phyloP scores from a whole-genome alignment of 2,329 filamentous ascomycete species.

The Drechslera avenae region DNA sequence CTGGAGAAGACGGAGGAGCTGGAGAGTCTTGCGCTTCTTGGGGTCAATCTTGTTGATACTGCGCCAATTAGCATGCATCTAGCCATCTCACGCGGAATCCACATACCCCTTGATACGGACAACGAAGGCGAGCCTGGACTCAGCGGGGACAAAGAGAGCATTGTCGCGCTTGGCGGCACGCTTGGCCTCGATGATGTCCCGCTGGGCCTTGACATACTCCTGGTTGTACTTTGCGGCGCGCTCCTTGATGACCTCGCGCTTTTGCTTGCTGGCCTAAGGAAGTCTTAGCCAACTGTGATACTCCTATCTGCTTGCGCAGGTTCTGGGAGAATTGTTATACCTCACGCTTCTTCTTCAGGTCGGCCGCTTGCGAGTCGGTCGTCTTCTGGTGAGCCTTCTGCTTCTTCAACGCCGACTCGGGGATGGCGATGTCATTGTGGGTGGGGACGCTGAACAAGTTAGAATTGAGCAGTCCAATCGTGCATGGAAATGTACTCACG shows the following conservation, averaged over 20 bases:
- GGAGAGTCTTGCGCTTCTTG: conserved; percentile 99
- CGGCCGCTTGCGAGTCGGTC: conserved; percentile 81
- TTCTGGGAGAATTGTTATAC: conserved; percentile 63
- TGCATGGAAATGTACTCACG: conserved; percentile 28
- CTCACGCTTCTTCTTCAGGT: conserved; percentile 89
- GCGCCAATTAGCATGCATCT: conserved; percentile 13
- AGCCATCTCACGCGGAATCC: neutral
- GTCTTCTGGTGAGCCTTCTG: conserved; percentile 99
- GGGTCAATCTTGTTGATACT: conserved; percentile 99
- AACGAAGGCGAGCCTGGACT: conserved; percentile 97
- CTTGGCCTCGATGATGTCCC: conserved; percentile 94
- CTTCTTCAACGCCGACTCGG: conserved; percentile 99
- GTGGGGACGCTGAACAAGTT: conserved; percentile 73
- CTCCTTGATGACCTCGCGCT: conserved; percentile 99
- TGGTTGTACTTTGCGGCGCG: conserved; percentile 99
- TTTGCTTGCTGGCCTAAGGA: conserved; percentile 93
- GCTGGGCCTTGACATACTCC: conserved; percentile 96
- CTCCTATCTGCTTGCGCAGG: conserved; percentile 45
- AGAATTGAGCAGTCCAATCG: neutral
- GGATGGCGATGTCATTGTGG: conserved; percentile 94
- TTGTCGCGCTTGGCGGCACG: conserved; percentile 90
- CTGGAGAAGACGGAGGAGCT: conserved; percentile 99
- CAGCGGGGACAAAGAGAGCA: conserved; percentile 91
- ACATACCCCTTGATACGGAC: conserved; percentile 96
- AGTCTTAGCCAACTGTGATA: conserved; percentile 49